Evolutionary conservation across 2,329 filamentous ascomycete species (phyloP), one percentile per base, ranked within the genome.

Genomic region (Lomentospora prolificans): DNA sequence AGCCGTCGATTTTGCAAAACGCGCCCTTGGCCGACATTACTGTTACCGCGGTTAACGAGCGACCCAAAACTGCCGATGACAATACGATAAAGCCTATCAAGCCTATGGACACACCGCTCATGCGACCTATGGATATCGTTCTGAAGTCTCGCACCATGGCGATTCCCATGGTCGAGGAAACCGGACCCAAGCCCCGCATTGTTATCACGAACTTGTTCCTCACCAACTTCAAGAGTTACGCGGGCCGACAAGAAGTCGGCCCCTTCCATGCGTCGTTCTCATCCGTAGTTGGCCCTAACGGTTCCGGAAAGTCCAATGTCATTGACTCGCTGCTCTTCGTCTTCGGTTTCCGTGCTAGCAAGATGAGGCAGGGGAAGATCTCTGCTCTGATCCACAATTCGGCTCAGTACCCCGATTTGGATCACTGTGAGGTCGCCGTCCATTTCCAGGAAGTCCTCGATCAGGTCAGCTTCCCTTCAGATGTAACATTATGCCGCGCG

Each of bases 151-250:
- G 91, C 58, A 87, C 86, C 31, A 75, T 86, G 65, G 78, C 82
- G 2, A 75, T 84, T 25, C 79, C 81, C 0, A 72, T 83, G n/a
- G 81, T 89, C 46, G 88, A 95, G 67, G 83, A 89, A 25, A 81
- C 80, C 1, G 84, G 80, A 0, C 88, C 90, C 1, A 95, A 91
- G 68, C 77, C 90, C 54, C 87, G 94, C 55, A 91, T 94, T 61
- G 92, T 97, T 55, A 92, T 99, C 61, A 94, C 89, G 17, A 90
- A 96, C 67, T 77, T 99, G 51, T 85, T 95, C 58, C 78, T 99
- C 62, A 95, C 83, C 61, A 99, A 99, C 71, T 99, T 99, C 82
- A 99, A 99, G 75, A 97, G 92, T 74, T 99, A 99, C 68, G 94
- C 94, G 14, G 94, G 94, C 3, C 79, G 88, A 59, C 94, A 99